Conservation (phyloP, 768 basidiomycete genomes). For the Mycena rosella region DNA sequence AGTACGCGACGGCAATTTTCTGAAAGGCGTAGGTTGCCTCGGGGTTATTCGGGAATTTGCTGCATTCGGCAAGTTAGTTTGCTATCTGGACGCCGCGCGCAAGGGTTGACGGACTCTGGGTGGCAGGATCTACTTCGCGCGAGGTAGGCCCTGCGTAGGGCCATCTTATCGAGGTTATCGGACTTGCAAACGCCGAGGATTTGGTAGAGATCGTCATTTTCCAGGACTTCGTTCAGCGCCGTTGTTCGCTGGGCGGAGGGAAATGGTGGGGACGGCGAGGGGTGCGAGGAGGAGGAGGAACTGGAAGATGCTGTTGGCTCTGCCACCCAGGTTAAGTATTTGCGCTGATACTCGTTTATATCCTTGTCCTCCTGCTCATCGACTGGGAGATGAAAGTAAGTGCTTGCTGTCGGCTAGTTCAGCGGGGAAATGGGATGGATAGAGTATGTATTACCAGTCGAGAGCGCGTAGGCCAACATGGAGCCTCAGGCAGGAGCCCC, state of each 20-base stretch:
- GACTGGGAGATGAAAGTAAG: conserved; percentile 74
- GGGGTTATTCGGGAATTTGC: conserved; percentile 84
- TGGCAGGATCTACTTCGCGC: conserved; percentile 82
- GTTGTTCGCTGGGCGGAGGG: conserved; percentile 41
- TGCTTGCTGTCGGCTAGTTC: conserved; percentile 58
- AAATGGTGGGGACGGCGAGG: conserved; percentile 5
- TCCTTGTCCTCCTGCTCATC: conserved; percentile 68
- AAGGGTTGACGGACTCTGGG: conserved; percentile 75
- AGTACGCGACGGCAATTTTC: conserved; percentile 86
- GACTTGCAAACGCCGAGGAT: conserved; percentile 75
- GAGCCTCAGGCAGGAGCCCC: conserved; percentile 17
- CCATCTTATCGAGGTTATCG: conserved; percentile 65
- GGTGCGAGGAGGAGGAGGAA: conserved; percentile 39
- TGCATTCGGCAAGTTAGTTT: conserved; percentile 44
- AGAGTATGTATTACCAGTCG: conserved; percentile 49
- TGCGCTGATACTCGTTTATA: conserved; percentile 59
- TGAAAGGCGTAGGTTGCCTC: conserved; percentile 89
- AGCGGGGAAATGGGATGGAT: conserved; percentile 3
- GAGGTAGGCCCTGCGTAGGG: conserved; percentile 83
- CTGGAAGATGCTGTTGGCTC: conserved; percentile 51
- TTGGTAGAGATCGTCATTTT: conserved; percentile 75
- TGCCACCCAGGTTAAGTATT: conserved; percentile 63
- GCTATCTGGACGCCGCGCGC: not conserved
- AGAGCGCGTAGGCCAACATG: conserved; percentile 63
- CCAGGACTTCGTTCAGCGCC: conserved; percentile 67